phyloP scores from a whole-genome alignment of 345 rosid species.

The Theobroma cacao region DNA sequence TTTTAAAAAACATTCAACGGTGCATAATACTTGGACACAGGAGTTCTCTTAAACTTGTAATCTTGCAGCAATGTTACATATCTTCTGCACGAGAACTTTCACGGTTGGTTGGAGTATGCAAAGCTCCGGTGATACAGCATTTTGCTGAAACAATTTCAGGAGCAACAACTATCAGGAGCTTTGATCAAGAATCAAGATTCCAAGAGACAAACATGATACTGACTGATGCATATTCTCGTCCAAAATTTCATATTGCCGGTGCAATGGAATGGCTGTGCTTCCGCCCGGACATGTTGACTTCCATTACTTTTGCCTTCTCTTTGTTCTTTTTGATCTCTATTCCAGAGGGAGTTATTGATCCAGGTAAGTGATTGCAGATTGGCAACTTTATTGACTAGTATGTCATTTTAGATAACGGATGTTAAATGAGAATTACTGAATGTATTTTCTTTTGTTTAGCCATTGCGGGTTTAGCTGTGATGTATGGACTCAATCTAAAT shows the following conservation, averaged over 20 bases:
- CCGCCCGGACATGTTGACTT: constrained; percentile 43
- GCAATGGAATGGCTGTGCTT: constrained; percentile 91
- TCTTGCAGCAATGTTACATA: constrained; percentile 66
- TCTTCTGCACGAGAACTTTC: constrained; percentile 73
- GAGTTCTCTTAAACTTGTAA: constrained; percentile 9
- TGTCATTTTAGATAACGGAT: neutral
- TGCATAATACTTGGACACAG: neutral
- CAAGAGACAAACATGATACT: constrained; percentile 54
- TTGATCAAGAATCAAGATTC: constrained; percentile 73
- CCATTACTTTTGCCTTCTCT: too few relatives aligned
- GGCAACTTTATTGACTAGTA: neutral
- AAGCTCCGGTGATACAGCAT: constrained; percentile 82
- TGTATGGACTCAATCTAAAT: constrained; percentile 78
- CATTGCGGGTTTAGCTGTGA: constrained; percentile 83
- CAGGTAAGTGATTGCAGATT: constrained; percentile 26
- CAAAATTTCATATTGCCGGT: constrained; percentile 51
- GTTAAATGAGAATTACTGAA: neutral
- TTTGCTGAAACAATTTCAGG: constrained; percentile 86
- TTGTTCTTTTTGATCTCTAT: too few relatives aligned
- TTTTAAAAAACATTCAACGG: neutral
- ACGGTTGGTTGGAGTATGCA: constrained; percentile 69
- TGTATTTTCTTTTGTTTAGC: constrained; percentile 30
- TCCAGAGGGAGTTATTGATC: too few relatives aligned
- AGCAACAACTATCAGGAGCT: constrained; percentile 74
- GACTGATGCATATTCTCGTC: constrained; percentile 64